Evolutionary conservation across 148 eudicot genomes (phyloP), one percentile per base, ranked within the genome.

Genomic region (Nepenthes mirabilis): DNA sequence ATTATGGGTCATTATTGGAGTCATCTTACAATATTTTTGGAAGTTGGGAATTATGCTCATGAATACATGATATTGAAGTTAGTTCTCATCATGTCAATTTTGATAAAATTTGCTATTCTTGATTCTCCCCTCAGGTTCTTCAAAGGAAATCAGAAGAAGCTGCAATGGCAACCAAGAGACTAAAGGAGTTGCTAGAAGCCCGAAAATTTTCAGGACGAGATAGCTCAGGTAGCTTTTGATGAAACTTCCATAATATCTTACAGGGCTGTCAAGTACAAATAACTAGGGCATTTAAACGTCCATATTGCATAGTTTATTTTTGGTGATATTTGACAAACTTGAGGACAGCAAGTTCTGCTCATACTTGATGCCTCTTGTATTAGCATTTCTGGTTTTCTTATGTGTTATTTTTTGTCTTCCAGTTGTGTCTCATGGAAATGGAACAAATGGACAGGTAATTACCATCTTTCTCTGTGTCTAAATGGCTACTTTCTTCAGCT

Each of bases 141-240:
- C 99, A 94, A 74, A 82, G 99, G 71, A 94, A 94, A 73, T 86
- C 99, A 37, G 99, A 94, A 77, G 99, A 94, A 75, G 99, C 99
- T 78, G 90, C 97, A 73, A 83, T 86, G 90, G 99, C 99, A 55
- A 94, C 99, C 66, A 94, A 86, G 83, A 82, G 97, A 79, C 70
- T 94, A 64, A 94, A 94, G 74, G 99, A 94, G 69, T 75, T 94
- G 79, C 79, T 94, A 57, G 99, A 94, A 73, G 91, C 97, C 54
- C 99, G 97, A 58, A 89, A 94, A 75, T 77, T 84, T 36, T 72
- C 91, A 71, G 58, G 75, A 54, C 99, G 97, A 43, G 99, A 94
- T 68, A 77, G 59, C 71, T 74, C 95, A 50, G 96, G 99, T 93
- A 79, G 43, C 57, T 65, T 14, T 59, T 56, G 35, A 12, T 43